These are phyloP conservation scores for Waitea zeae DNA, from an alignment of 1,284 basidiomycete species.

Conservation along the genomic window DNA sequence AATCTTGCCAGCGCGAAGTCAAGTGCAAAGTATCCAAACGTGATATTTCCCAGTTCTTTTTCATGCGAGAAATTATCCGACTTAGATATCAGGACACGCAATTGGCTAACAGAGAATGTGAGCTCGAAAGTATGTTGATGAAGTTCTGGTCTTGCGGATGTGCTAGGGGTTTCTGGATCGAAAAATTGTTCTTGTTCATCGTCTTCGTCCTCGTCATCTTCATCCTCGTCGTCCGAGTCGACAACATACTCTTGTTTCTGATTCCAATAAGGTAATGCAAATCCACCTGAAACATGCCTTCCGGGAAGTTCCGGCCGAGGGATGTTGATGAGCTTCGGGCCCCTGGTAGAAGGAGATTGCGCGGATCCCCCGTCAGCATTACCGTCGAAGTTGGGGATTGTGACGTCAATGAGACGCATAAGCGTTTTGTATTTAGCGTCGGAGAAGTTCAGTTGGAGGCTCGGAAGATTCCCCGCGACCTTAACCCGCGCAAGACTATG, in stretches of 20 bases:
- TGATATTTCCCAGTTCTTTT: slow-evolving; percentile 62
- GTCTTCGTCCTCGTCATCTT: slow-evolving; percentile 19
- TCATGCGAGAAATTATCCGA: slow-evolving; percentile 44
- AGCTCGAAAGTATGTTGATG: slow-evolving; percentile 83
- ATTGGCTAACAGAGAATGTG: slow-evolving; percentile 75
- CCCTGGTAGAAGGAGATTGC: not conserved
- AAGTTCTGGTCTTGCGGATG: slow-evolving; percentile 24
- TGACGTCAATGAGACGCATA: slow-evolving; percentile 86
- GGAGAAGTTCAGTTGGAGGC: slow-evolving; percentile 85
- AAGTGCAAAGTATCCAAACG: slow-evolving; percentile 70
- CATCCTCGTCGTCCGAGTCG: slow-evolving; percentile 42
- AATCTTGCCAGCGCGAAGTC: slow-evolving; percentile 62
- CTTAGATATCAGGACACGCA: slow-evolving; percentile 77
- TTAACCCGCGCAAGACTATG: slow-evolving; percentile 84
- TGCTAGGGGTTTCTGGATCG: slow-evolving; percentile 37
- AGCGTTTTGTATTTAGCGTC: slow-evolving; percentile 92
- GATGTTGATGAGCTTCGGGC: no score
- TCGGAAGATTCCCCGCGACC: slow-evolving; percentile 80
- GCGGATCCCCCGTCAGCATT: slow-evolving; percentile 15
- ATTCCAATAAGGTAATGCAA: slow-evolving; percentile 26
- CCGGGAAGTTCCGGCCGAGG: slow-evolving; percentile 19
- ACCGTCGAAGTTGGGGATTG: slow-evolving; percentile 73
- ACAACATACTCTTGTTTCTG: slow-evolving; percentile 46
- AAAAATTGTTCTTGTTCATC: slow-evolving; percentile 49
- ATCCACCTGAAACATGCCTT: not conserved